These are phyloP conservation scores for Colletotrichum plurivorum DNA, from an alignment of 2,329 filamentous ascomycete species.

Conservation along the genomic window DNA sequence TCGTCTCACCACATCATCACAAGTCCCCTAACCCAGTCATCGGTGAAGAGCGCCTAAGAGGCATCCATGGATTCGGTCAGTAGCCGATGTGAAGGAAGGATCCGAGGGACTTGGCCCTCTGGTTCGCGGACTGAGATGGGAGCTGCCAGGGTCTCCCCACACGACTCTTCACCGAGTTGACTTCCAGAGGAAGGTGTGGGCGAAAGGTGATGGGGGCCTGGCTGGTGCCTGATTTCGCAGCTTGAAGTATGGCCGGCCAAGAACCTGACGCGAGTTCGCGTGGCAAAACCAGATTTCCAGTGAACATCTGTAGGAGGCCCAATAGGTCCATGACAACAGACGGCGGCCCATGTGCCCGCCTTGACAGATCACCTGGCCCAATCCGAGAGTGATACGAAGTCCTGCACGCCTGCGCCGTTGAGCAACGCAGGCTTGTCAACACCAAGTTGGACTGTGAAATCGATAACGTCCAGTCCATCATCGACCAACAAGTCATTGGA, in stretches of 20 bases:
- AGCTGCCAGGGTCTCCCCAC: neutral
- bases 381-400: slow-evolving; percentile 1
- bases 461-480: neutral
- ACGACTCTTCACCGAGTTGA: neutral
- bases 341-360: slow-evolving; percentile 16
- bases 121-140: slow-evolving; percentile 18
- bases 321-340: slow-evolving; percentile 22
- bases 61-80: slow-evolving; percentile 17
- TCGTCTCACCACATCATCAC: neutral
- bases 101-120: neutral
- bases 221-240: slow-evolving; percentile 11
- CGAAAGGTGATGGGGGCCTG: neutral
- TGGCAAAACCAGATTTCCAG: neutral
- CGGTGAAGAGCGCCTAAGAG: slow-evolving; percentile 16
- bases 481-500: neutral
- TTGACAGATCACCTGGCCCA: slow-evolving; percentile 6
- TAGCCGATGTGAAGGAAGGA: neutral
- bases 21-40: slow-evolving; percentile 14
- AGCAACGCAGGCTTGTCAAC: slow-evolving; percentile 1
- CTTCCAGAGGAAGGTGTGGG: slow-evolving; percentile 2
- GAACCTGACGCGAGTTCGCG: slow-evolving; percentile 26
- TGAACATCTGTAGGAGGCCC: slow-evolving; percentile 3
- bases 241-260: neutral
- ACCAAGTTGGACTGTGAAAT: neutral
- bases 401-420: neutral